Conservation (phyloP, 1,139 yeast genomes). For the Candida smagusa region DNA sequence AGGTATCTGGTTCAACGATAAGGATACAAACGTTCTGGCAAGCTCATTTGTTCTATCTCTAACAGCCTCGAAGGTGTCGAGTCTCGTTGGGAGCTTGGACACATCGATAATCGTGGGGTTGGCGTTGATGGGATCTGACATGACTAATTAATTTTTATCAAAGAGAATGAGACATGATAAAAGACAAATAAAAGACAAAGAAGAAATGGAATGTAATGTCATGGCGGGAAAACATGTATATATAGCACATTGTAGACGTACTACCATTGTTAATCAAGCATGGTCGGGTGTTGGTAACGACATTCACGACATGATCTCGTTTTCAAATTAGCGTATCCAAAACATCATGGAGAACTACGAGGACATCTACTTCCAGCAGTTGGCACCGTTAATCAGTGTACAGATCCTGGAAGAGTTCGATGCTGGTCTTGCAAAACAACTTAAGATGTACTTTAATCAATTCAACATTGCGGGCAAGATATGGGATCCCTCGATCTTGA, state of each 20-base stretch:
- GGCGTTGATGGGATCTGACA: constrained; percentile 84
- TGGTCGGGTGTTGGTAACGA: too few relatives aligned
- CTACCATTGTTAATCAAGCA: too few relatives aligned
- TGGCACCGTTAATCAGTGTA: constrained; percentile 32
- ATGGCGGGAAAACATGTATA: too few relatives aligned
- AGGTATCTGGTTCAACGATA: constrained; percentile 18
- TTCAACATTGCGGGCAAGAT: constrained; percentile 19
- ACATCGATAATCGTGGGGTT: constrained; percentile 84
- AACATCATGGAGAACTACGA: constrained; percentile 31
- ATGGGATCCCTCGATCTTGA: constrained; percentile 43
- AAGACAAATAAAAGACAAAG: background rate
- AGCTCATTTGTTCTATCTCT: constrained; percentile 16
- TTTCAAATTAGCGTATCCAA: too few relatives aligned
- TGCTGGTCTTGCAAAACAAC: constrained; percentile 3
- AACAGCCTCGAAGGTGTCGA: constrained; percentile 14
- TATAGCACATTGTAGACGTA: too few relatives aligned
- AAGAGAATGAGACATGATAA: background rate
- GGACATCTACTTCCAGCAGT: constrained; percentile 24
- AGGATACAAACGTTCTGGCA: constrained; percentile 19
- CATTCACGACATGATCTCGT: too few relatives aligned
- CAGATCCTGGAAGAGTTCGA: constrained; percentile 11
- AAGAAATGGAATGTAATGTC: background rate
- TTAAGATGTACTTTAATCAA: constrained; percentile 3
- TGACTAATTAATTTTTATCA: constrained; percentile 12
- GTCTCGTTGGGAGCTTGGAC: constrained; percentile 71